Base-by-base conservation (phyloP, 2,329 filamentous ascomycete species). In the Paraconiothyrium brasiliense region DNA sequence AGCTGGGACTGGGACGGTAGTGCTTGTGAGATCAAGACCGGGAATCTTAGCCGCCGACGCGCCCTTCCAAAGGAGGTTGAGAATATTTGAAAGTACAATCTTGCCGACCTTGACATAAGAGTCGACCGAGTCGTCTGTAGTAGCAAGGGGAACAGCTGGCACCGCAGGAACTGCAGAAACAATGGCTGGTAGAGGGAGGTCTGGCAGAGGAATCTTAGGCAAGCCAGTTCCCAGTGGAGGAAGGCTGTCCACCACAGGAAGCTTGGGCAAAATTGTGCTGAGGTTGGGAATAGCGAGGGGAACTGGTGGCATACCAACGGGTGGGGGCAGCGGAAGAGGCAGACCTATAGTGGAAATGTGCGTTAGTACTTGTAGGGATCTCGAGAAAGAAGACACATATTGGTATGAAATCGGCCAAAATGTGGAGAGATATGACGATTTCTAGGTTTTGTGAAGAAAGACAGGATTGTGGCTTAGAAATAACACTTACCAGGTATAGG, bases 401-500 rank as follows among this genome's bases (percentile, higher is more conserved):
- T 16, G 37, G 16, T 14, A 4, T n/a, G 14, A 2, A 20, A 41
- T n/a, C 39, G 39, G n/a, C 16, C 2, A 46, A 10, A 20, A 46
- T 2, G 20, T 20, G 3, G 7, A 4, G 43, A n/a, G 13, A 20
- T 22, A 20, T 13, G 10, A 9, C 20, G 20, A 46, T 10, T 46
- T 46, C 14, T 5, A n/a, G 6, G 14, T 41, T 20, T 41, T 8
- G 37, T 13, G 37, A 39, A 4, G 13, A 6, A 20, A 10, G 41
- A 24, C 6, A 20, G 14, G 35, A 11, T 22, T 32, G 11, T n/a
- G 41, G 46, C 2, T 4, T 16, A 20, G 5, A 16, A 24, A 32
- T 16, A 50, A 35, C 22, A 54, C 54, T n/a, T 61, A 61, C 59
- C 48, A 6, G 46, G 37, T 34, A 37, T 39, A 22, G 54, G 54